Percentiles rank a stretch among this genome's conserved stretches.
Evolutionary conservation across 306 rosid species (phyloP).

Genomic region (Cyamopsis tetragonoloba): DNA sequence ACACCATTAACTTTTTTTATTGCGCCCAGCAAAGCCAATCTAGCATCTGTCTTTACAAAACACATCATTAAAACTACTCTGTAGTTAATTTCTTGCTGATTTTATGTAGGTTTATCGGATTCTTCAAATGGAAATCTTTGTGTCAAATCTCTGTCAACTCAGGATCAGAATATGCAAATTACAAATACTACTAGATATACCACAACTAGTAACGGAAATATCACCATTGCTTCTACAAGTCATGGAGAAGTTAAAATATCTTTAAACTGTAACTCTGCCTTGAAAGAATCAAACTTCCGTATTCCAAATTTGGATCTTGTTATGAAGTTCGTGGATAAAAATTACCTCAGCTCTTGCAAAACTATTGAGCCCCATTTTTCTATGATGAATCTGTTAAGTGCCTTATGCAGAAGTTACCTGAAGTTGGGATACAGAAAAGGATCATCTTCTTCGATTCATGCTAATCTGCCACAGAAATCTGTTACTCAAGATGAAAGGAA

Average conservation of each 20-base stretch:
- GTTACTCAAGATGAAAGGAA: constrained; percentile 21
- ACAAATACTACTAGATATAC: background rate
- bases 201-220: background rate
- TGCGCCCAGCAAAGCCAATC: too few relatives aligned
- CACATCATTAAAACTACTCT: too few relatives aligned
- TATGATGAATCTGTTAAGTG: constrained; percentile 28
- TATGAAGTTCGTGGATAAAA: constrained; percentile 35
- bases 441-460: constrained; percentile 26
- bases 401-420: constrained; percentile 32
- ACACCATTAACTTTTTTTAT: too few relatives aligned
- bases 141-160: constrained; percentile 4
- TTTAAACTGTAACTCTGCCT: constrained; percentile 27
- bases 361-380: constrained; percentile 20
- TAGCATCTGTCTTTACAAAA: background rate
- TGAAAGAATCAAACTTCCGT: constrained; percentile 17
- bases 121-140: background rate
- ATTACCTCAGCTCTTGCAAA: constrained; percentile 5
- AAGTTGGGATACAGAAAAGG: constrained; percentile 21
- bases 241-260: constrained; percentile 30
- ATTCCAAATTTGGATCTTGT: constrained; percentile 27
- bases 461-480: constrained; percentile 11
- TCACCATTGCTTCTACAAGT: constrained; percentile 32
- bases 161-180: background rate
- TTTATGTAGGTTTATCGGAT: constrained; percentile 11
- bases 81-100: background rate